phyloP scores from a whole-genome alignment of 75 land plant species.

The Chamaecyparis obtusa region DNA sequence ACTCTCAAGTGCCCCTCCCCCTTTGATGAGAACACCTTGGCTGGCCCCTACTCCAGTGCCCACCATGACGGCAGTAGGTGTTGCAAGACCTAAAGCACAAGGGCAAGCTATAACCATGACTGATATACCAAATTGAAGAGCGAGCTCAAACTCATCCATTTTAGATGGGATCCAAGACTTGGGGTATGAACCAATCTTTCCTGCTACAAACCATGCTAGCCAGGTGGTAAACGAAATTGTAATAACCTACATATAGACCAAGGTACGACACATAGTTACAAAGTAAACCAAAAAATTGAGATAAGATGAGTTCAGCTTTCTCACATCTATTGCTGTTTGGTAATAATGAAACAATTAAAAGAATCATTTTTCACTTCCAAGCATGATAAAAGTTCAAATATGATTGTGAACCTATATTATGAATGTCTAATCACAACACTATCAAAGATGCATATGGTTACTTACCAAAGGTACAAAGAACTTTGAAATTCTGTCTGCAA shows the following conservation, averaged over 20 bases:
- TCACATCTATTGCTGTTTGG: neutral
- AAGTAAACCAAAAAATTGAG: neutral
- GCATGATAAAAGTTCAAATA: neutral
- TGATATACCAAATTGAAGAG: conserved; percentile 92
- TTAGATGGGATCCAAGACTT: conserved; percentile 77
- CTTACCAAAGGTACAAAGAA: conserved; percentile 86
- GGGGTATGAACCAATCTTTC: conserved; percentile 62
- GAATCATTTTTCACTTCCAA: neutral
- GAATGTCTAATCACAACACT: neutral
- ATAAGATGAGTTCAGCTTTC: neutral
- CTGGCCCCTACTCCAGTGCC: conserved; percentile 96
- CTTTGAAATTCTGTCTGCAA: conserved; percentile 88
- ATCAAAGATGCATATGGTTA: neutral
- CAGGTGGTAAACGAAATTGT: conserved; percentile 60
- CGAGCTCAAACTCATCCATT: conserved; percentile 82
- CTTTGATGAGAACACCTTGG: conserved; percentile 90
- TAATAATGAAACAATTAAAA: neutral
- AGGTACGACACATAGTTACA: neutral
- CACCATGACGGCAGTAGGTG: conserved; percentile 99
- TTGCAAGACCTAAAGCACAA: conserved; percentile 96
- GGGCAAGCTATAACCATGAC: conserved; percentile 92
- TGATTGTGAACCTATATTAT: neutral
- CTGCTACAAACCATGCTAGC: conserved; percentile 86
- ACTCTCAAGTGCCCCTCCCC: conserved; percentile 89
- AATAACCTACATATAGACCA: conserved; percentile 60